Percentiles rank a stretch among this genome's conserved stretches.
phyloP scores from a whole-genome alignment of 345 rosid genomes.

The Citrus hindsii region DNA sequence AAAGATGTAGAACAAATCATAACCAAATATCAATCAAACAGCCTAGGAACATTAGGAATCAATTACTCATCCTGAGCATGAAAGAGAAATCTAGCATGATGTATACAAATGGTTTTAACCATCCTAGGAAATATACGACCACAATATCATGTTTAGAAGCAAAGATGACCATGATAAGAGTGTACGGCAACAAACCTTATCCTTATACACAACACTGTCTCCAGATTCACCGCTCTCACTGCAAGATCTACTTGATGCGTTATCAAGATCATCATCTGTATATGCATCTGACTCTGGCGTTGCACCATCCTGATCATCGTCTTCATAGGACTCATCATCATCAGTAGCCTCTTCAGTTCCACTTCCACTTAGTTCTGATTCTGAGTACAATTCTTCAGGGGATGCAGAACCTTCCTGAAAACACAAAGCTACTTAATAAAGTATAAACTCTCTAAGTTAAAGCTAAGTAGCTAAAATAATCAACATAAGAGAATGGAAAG shows the following conservation, averaged over 20 bases:
- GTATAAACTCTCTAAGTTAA: conserved; percentile 19
- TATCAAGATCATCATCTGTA: conserved; percentile 52
- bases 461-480: conserved; percentile 13
- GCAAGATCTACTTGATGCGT: conserved; percentile 46
- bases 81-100: neutral
- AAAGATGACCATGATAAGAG: conserved; percentile 9
- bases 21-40: neutral
- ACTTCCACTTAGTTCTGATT: conserved; percentile 75
- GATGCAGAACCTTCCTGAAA: conserved; percentile 78
- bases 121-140: neutral
- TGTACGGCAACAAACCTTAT: conserved; percentile 41
- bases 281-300: conserved; percentile 47
- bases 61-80: conserved; percentile 1
- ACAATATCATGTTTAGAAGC: conserved; percentile 1
- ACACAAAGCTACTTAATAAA: conserved; percentile 21
- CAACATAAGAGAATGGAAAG: neutral
- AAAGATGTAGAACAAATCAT: neutral
- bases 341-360: conserved; percentile 80
- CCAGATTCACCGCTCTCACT: conserved; percentile 40
- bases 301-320: conserved; percentile 49
- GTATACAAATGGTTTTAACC: neutral
- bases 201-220: conserved; percentile 35
- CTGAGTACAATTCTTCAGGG: conserved; percentile 79
- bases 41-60: neutral
- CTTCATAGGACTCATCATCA: conserved; percentile 81